Conservation (phyloP, 495 filamentous ascomycete genomes). For the Hypoxylon rickii region DNA sequence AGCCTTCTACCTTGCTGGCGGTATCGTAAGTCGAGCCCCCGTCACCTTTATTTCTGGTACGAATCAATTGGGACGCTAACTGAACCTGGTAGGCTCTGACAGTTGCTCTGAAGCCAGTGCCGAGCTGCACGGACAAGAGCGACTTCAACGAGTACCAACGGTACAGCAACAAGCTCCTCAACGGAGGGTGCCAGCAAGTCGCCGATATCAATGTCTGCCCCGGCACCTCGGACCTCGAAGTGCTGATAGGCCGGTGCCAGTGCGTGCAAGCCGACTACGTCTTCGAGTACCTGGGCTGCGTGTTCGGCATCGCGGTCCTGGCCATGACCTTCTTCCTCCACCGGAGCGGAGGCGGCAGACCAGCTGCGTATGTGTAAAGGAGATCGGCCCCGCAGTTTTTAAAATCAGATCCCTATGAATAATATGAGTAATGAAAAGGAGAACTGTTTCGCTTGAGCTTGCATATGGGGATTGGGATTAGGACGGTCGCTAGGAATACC, state of each 20-base stretch:
- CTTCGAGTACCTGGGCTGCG: slow-evolving; percentile 43
- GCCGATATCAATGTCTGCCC: slow-evolving; percentile 18
- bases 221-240: slow-evolving; percentile 5
- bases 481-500: no score
- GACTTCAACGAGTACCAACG: slow-evolving; percentile 10
- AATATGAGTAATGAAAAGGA: background rate
- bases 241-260: slow-evolving; percentile 37
- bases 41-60: background rate
- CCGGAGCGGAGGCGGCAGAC: background rate
- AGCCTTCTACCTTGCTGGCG: slow-evolving; percentile 56
- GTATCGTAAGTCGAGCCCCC: slow-evolving; percentile 52
- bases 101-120: slow-evolving; percentile 42
- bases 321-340: slow-evolving; percentile 12
- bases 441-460: background rate
- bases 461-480: no score
- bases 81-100: slow-evolving; percentile 48
- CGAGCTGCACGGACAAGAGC: slow-evolving; percentile 37
- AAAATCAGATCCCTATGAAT: no score
- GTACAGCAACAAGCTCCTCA: slow-evolving; percentile 41
- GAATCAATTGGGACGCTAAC: background rate
- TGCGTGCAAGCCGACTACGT: slow-evolving; percentile 42
- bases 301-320: slow-evolving; percentile 31
- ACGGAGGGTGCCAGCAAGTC: slow-evolving; percentile 35
- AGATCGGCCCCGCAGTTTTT: no score
- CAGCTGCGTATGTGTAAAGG: background rate